Evolutionary conservation across 805 yeast species (phyloP), one percentile per base, ranked within the genome.

Genomic region (Ogataea haglerorum): DNA sequence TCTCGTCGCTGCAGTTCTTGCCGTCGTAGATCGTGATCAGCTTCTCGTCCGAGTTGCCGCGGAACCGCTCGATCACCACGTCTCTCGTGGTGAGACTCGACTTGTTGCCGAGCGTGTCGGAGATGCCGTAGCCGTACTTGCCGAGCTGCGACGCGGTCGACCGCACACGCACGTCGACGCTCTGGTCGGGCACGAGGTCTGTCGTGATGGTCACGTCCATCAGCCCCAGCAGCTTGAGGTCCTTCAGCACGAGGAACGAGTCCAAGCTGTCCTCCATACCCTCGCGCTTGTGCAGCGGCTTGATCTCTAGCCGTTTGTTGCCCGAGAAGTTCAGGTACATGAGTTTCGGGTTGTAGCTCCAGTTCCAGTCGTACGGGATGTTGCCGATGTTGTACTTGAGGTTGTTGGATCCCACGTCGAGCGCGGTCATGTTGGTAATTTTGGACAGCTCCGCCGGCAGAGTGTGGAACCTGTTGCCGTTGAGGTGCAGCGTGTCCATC

Each of bases 341-440:
- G 61, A 93, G 69, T 30, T 79, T 77, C 39, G 74, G 69, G 57
- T 93, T 93, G 69, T 80, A 81, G 53, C 84, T 81, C 99, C 99
- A 93, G 63, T 88, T 93, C 97, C 98, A 93, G 60, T 93, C 99
- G 57, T 87, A 91, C 12, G 93, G 95, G 75, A 89, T 86, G 61
- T 93, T 93, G 3, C 93, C 84, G 41, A 91, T 88, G 54, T 93
- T 93, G 63, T 93, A 93, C 55, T 89, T 85, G 63, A 93, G 69
- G 46, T 81, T 82, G 60, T 93, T 93, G 2, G 95, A 85, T 3
- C 97, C 95, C 13, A 87, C 93, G 65, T 93, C 99, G 26, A 93
- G 71, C 8, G 80, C 82, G 23, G 74, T 75, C 54, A 93, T 65
- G 18, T 76, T 72, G 1, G 64, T 57, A 33, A 89, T 71, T 43